phyloP scores from a whole-genome alignment of 129 eudicot species.

The Dittrichia graveolens region DNA sequence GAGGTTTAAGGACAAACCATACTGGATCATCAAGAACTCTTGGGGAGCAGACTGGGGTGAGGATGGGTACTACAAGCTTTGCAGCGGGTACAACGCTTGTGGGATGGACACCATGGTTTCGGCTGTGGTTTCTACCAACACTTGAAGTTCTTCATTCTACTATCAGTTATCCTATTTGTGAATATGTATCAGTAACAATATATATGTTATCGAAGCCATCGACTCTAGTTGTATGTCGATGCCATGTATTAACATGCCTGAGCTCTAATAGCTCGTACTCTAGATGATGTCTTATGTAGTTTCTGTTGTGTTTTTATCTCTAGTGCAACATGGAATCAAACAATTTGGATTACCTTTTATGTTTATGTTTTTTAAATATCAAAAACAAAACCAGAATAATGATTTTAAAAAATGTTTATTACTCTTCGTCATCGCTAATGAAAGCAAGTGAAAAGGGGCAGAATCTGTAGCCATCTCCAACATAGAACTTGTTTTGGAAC shows the following conservation, averaged over 20 bases:
- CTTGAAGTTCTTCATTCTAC: conserved; percentile 7
- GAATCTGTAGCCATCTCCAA: conserved; percentile 80
- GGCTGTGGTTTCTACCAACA: conserved; percentile 52
- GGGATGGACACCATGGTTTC: conserved; percentile 94
- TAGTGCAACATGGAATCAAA: conserved; percentile 28
- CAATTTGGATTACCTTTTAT: conserved; percentile 3
- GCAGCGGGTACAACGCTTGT: conserved; percentile 75
- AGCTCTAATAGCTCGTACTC: conserved; percentile 25
- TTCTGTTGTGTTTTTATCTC: conserved; percentile 16
- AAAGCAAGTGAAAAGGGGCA: conserved; percentile 69
- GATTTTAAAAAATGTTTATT: conserved; percentile 16
- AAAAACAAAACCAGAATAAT: neutral
- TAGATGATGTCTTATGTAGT: conserved; percentile 23
- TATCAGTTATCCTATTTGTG: conserved; percentile 24
- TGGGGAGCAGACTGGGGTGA: conserved; percentile 96
- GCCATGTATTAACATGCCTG: conserved; percentile 15
- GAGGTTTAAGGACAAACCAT: conserved; percentile 80
- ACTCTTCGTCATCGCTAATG: conserved; percentile 64
- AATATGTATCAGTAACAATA: conserved; percentile 19
- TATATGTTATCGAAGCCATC: neutral
- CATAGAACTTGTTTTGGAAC: conserved; percentile 79
- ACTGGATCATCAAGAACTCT: conserved; percentile 90
- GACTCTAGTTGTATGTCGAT: conserved; percentile 9
- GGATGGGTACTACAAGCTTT: conserved; percentile 76
- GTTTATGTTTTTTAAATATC: no score